Evolutionary conservation across 768 basidiomycete species (phyloP).

Genomic region (Amyloporia xantha): DNA sequence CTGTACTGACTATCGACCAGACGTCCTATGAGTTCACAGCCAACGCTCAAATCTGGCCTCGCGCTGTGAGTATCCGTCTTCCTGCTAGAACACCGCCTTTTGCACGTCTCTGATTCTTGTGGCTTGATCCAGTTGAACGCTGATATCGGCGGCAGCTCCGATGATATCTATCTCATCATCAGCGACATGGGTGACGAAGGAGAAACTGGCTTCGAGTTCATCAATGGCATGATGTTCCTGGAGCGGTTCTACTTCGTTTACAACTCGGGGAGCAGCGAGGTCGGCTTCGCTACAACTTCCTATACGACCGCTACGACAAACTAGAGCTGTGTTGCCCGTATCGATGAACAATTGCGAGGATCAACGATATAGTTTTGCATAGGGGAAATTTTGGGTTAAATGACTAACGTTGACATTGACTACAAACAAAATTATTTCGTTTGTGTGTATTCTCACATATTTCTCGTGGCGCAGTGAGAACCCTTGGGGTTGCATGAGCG

Average conservation of each 20-base stretch:
- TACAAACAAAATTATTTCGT: too few relatives aligned
- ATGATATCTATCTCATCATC: slow-evolving; percentile 33
- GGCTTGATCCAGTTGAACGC: slow-evolving; percentile 40
- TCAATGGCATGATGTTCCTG: slow-evolving; percentile 29
- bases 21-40: slow-evolving; percentile 47
- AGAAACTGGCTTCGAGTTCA: slow-evolving; percentile 46
- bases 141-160: slow-evolving; percentile 43
- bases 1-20: too few relatives aligned
- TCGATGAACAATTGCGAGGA: too few relatives aligned
- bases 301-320: slow-evolving; percentile 31
- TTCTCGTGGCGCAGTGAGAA: too few relatives aligned
- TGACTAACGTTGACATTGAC: too few relatives aligned
- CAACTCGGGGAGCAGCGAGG: slow-evolving; percentile 30
- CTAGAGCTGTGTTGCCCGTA: too few relatives aligned
- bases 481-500: too few relatives aligned
- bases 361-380: too few relatives aligned
- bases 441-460: too few relatives aligned
- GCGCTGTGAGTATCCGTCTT: slow-evolving; percentile 14
- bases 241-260: slow-evolving; percentile 41
- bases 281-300: slow-evolving; percentile 35
- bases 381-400: too few relatives aligned
- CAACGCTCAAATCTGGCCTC: slow-evolving; percentile 67
- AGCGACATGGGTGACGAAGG: slow-evolving; percentile 30
- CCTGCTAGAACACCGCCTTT: too few relatives aligned
- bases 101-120: neutral